Evolutionary conservation across 345 rosid species (phyloP).

Genomic region (Citrus inodora): DNA sequence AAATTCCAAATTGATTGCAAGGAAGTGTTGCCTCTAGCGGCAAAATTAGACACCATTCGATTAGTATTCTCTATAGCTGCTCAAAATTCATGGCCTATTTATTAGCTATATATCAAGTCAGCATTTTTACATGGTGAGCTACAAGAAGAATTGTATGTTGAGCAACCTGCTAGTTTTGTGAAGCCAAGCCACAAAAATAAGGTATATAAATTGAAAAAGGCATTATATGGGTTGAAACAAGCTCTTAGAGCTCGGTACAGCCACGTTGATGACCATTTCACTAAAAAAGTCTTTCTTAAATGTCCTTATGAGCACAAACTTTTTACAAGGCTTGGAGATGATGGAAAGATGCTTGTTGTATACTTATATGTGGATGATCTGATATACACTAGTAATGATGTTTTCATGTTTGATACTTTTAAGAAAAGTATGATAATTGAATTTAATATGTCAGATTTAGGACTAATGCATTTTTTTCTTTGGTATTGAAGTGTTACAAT

Average conservation of each 20-base stretch:
- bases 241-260: neutral
- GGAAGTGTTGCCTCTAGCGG: neutral
- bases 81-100: too few species aligned
- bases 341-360: too few species aligned
- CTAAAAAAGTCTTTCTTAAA: neutral
- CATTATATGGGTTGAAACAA: neutral
- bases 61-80: too few species aligned
- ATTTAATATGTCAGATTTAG: too few species aligned
- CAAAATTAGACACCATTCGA: too few species aligned
- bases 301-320: neutral
- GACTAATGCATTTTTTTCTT: neutral
- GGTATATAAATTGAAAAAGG: neutral
- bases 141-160: neutral
- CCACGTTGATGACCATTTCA: neutral
- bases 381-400: neutral
- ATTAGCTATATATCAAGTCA: neutral
- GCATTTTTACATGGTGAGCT: neutral
- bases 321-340: neutral
- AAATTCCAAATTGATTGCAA: neutral
- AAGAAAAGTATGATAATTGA: too few species aligned
- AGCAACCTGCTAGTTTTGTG: neutral
- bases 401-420: too few species aligned
- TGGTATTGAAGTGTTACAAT: neutral
- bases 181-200: neutral
- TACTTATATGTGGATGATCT: neutral